Evolutionary conservation across 176 grass and related monocot species (phyloP).

Genomic region (Carex myosuroides): DNA sequence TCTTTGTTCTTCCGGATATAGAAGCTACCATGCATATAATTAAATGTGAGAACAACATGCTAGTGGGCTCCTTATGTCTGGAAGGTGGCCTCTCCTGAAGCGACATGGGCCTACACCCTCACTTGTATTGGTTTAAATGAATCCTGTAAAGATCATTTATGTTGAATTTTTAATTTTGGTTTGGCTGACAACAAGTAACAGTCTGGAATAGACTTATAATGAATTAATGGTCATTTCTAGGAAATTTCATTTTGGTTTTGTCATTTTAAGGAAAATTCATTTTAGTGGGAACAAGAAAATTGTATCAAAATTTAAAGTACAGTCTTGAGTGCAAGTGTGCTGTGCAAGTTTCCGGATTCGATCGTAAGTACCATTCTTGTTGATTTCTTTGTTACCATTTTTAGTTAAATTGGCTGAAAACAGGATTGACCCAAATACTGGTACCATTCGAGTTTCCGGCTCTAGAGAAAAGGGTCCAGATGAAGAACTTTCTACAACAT

Average conservation of each 20-base stretch:
- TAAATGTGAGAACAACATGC: background rate
- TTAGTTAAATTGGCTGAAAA: background rate
- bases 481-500: background rate
- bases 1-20: conserved; percentile 20
- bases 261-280: background rate
- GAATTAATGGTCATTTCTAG: background rate
- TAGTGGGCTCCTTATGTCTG: conserved; percentile 24
- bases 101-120: conserved; percentile 23
- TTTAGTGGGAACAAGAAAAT: background rate
- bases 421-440: background rate
- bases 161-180: background rate
- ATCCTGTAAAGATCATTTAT: background rate
- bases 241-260: background rate
- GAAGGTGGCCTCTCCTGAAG: background rate
- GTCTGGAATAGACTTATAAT: background rate
- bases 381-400: background rate
- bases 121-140: background rate
- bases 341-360: background rate
- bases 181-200: background rate
- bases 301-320: background rate
- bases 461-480: background rate
- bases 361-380: background rate
- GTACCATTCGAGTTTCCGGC: background rate
- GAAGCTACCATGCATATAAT: conserved; percentile 3
- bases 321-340: background rate